Evolutionary conservation across 495 filamentous ascomycete genomes (phyloP).

Genomic region (Articulospora tetracladia): DNA sequence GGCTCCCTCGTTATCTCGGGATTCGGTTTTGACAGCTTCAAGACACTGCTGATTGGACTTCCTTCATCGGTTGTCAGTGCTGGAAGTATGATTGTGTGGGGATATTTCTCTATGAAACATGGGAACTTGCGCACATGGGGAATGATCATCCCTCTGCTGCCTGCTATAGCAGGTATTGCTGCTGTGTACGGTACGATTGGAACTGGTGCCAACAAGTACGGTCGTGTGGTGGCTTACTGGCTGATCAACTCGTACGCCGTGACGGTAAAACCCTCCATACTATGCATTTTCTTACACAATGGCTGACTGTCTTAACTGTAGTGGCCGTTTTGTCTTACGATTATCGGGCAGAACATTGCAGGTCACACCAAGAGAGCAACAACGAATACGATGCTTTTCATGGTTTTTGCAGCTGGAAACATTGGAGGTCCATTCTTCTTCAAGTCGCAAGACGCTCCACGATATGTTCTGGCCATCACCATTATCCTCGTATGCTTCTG

Average conservation of each 20-base stretch:
- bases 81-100: not conserved
- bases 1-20: not conserved
- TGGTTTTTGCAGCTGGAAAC: constrained; percentile 14
- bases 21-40: not conserved
- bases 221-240: constrained; percentile 7
- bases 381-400: constrained; percentile 6
- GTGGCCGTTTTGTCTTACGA: constrained; percentile 5
- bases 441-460: constrained; percentile 6
- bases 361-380: constrained; percentile 11
- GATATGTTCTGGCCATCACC: constrained; percentile 6
- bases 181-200: not conserved
- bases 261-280: not conserved
- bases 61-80: not conserved
- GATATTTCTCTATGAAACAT: not conserved
- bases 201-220: not conserved
- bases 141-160: not conserved
- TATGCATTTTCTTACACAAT: not conserved
- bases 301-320: not conserved
- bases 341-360: constrained; percentile 7
- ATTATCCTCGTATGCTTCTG: not conserved
- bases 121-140: not conserved
- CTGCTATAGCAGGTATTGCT: not conserved
- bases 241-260: constrained; percentile 17
- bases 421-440: constrained; percentile 18
- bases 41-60: not conserved